Conservation (phyloP, 768 basidiomycete species). For the Neoboletus brunneissimus region DNA sequence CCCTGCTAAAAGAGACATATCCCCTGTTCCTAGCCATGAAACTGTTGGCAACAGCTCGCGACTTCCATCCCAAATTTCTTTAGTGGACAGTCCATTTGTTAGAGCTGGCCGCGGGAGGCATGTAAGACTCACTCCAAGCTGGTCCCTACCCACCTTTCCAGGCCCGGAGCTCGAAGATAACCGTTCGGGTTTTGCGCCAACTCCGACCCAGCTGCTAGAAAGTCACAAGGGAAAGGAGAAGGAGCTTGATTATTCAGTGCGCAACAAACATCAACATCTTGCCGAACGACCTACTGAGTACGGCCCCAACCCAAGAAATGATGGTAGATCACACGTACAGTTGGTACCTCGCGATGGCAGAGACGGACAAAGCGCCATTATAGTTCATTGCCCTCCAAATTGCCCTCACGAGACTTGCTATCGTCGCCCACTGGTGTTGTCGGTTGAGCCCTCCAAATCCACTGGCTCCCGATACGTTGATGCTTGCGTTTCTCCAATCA, state of each 20-base stretch:
- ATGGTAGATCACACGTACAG: slow-evolving; percentile 23
- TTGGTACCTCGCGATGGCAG: slow-evolving; percentile 14
- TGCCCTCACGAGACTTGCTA: slow-evolving; percentile 21
- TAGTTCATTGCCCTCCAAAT: slow-evolving; percentile 17
- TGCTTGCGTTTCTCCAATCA: slow-evolving; percentile 28
- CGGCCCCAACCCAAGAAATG: slow-evolving; percentile 1
- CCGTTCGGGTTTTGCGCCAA: neutral
- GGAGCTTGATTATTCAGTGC: neutral
- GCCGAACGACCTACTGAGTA: neutral
- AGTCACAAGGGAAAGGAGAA: slow-evolving; percentile 3
- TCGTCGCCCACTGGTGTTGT: neutral
- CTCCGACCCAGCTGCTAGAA: neutral
- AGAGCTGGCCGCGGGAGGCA: slow-evolving; percentile 21
- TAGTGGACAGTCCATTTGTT: slow-evolving; percentile 15
- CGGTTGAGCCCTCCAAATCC: neutral
- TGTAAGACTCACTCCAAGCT: slow-evolving; percentile 17
- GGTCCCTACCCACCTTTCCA: slow-evolving; percentile 19
- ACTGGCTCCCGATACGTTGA: slow-evolving; percentile 23
- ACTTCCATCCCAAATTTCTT: neutral
- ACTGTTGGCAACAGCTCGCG: neutral
- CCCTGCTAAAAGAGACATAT: slow-evolving; percentile 11
- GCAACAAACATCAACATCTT: neutral
- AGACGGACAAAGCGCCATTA: slow-evolving; percentile 10
- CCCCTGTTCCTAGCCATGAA: neutral
- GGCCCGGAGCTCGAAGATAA: neutral